These are phyloP conservation scores for Aureobasidium vineae DNA, from an alignment of 2,329 filamentous ascomycete genomes.

Conservation along the genomic window DNA sequence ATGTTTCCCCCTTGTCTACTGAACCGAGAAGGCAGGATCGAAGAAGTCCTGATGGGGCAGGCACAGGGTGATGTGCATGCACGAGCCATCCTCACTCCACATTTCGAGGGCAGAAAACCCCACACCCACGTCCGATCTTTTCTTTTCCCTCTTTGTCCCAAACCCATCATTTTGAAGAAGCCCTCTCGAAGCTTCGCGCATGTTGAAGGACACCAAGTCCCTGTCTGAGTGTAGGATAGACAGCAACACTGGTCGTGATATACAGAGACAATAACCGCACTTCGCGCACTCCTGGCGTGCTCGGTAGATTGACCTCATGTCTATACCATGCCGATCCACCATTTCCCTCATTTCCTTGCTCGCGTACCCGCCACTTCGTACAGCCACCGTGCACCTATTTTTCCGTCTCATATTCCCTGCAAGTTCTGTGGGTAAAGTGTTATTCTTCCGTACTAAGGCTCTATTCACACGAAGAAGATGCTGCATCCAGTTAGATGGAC, in stretches of 20 bases:
- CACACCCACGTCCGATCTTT: not conserved
- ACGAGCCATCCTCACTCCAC: conserved; percentile 19
- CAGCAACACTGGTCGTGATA: no score
- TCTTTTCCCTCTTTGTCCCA: not conserved
- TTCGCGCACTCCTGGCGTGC: not conserved
- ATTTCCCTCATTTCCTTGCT: conserved; percentile 21
- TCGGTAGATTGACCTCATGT: conserved; percentile 11
- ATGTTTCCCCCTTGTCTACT: no score
- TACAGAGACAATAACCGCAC: no score
- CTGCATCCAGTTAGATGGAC: not conserved
- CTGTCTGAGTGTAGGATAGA: no score
- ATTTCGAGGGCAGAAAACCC: not conserved
- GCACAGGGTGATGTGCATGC: conserved; percentile 1
- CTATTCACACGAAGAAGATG: not conserved
- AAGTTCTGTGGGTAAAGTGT: conserved; percentile 12
- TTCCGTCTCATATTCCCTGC: conserved; percentile 16
- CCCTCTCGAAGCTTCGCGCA: no score
- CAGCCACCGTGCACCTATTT: conserved; percentile 22
- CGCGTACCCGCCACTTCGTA: conserved; percentile 6
- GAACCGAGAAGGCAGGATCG: not conserved
- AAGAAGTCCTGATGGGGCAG: not conserved
- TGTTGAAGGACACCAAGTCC: no score
- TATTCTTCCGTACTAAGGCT: conserved; percentile 20
- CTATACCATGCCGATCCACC: conserved; percentile 11
- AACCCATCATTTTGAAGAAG: no score